Conservation (phyloP, 176 grass and related monocot species). For the Ensete glaucum region DNA sequence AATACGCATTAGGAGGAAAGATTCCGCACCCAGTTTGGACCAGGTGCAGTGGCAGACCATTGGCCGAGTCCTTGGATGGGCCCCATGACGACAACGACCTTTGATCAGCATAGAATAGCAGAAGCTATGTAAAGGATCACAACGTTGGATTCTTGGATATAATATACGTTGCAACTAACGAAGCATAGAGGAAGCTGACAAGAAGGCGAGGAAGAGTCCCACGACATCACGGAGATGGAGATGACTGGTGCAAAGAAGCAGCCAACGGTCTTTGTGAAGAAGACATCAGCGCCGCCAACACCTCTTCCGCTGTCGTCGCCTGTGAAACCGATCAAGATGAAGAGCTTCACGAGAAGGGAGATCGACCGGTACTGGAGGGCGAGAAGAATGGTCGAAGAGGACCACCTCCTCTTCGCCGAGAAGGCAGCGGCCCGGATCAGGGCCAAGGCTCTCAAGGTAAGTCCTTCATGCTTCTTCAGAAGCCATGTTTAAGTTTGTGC, state of each 20-base stretch:
- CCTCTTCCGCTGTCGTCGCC: not conserved
- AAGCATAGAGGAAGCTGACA: no score
- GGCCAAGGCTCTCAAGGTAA: constrained; percentile 21
- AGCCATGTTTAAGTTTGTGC: not conserved
- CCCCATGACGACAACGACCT: not conserved
- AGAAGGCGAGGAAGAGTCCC: no score
- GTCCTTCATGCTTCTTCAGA: no score
- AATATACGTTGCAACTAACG: no score
- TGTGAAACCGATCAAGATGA: not conserved
- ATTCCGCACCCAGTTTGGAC: not conserved
- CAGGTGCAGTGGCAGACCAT: not conserved
- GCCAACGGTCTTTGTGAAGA: no score
- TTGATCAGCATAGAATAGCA: not conserved
- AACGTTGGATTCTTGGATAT: not conserved
- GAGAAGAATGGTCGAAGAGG: constrained; percentile 23
- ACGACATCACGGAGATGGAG: not conserved
- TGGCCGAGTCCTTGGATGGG: not conserved
- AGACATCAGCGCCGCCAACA: not conserved
- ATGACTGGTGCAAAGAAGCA: no score
- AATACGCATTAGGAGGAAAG: not conserved
- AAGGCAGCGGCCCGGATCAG: constrained; percentile 20
- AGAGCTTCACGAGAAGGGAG: constrained; percentile 20
- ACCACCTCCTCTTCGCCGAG: constrained; percentile 21
- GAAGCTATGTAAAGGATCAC: not conserved
- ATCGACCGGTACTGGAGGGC: constrained; percentile 23